A percentile compares a stretch with the other conserved stretches of the same genome.
These are phyloP conservation scores for Aspergillus aculeatus DNA, from an alignment of 2,329 filamentous ascomycete species.

Conservation along the genomic window DNA sequence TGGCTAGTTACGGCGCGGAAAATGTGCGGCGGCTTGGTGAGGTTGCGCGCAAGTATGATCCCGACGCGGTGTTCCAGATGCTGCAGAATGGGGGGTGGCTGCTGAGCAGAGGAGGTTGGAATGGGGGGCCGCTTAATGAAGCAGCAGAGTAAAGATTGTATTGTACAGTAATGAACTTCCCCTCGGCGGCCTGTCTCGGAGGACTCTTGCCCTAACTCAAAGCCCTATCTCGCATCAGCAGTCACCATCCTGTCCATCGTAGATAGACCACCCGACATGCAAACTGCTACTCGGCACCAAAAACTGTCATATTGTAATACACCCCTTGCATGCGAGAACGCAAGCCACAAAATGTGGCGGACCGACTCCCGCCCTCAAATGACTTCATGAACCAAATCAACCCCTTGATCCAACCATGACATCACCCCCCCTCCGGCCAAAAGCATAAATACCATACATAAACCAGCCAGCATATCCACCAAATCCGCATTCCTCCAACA, in stretches of 20 bases:
- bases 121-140: not conserved
- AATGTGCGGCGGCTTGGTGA: not conserved
- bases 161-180: no score
- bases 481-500: no score
- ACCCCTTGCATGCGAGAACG: no score
- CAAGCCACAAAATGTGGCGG: no score
- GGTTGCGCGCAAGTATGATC: slow-evolving; percentile 1
- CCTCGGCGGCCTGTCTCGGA: not conserved
- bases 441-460: not conserved
- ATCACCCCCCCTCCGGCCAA: not conserved
- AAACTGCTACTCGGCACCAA: no score
- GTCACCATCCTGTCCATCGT: no score
- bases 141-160: no score
- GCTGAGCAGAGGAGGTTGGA: not conserved
- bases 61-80: not conserved
- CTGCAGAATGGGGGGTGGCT: slow-evolving; percentile 5
- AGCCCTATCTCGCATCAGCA: no score
- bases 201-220: not conserved
- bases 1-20: slow-evolving; percentile 10
- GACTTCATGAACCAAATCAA: not conserved
- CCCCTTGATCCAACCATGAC: not conserved
- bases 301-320: no score
- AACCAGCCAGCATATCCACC: not conserved
- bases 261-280: no score
- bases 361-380: not conserved